phyloP scores from a whole-genome alignment of 2,329 filamentous ascomycete genomes.

The Cladosporium sphaerospermum region DNA sequence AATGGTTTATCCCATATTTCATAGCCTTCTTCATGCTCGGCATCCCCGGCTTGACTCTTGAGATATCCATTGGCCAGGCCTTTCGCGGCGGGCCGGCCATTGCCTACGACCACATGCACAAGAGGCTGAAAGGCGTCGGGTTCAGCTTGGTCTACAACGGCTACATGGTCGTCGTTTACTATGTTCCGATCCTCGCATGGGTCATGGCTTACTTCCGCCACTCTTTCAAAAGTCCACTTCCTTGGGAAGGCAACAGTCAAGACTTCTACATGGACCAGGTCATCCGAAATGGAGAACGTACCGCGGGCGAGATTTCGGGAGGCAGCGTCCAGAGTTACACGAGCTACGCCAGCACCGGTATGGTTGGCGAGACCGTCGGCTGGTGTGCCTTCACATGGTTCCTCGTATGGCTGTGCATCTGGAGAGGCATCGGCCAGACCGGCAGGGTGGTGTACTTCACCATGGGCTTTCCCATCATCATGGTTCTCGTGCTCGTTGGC shows the following conservation, averaged over 20 bases:
- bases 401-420: slow-evolving; percentile 54
- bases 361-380: slow-evolving; percentile 52
- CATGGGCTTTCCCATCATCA: slow-evolving; percentile 53
- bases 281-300: slow-evolving; percentile 42
- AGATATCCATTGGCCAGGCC: slow-evolving; percentile 49
- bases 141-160: slow-evolving; percentile 48
- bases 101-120: slow-evolving; percentile 42
- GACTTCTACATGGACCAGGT: slow-evolving; percentile 50
- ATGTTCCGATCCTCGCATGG: slow-evolving; percentile 52
- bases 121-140: slow-evolving; percentile 49
- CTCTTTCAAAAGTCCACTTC: slow-evolving; percentile 49
- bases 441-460: slow-evolving; percentile 57
- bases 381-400: slow-evolving; percentile 57
- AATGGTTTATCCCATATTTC: slow-evolving; percentile 56
- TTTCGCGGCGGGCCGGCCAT: slow-evolving; percentile 35
- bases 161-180: slow-evolving; percentile 51
- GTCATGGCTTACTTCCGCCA: slow-evolving; percentile 55
- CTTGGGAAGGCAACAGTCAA: slow-evolving; percentile 46
- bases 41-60: slow-evolving; percentile 51
- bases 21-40: slow-evolving; percentile 49
- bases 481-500: slow-evolving; percentile 52
- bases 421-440: slow-evolving; percentile 52
- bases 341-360: slow-evolving; percentile 40
- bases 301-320: slow-evolving; percentile 31
- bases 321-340: slow-evolving; percentile 40